These are phyloP conservation scores for Coemansia sp. DNA, from an alignment of 192 early-diverging fungal genomes.

Conservation along the genomic window DNA sequence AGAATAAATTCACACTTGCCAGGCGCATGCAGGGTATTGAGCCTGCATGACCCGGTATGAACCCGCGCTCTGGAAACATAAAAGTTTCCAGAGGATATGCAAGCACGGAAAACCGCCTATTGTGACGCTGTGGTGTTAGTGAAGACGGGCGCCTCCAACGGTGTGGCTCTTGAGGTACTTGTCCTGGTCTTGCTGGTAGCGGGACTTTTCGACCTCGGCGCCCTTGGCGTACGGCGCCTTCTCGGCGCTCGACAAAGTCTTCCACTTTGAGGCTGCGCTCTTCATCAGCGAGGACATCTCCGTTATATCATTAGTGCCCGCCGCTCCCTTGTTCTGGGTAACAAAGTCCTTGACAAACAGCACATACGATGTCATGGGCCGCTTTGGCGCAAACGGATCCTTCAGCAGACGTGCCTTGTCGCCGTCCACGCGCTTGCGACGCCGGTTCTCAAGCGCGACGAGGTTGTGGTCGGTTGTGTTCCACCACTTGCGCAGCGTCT, in stretches of 20 bases:
- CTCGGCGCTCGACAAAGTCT: constrained; percentile 22
- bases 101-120: neutral
- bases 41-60: neutral
- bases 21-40: no score
- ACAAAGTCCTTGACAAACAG: constrained; percentile 11
- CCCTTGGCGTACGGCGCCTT: constrained; percentile 27
- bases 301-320: neutral
- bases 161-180: constrained; percentile 24
- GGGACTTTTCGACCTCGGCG: constrained; percentile 5
- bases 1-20: no score
- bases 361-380: constrained; percentile 15
- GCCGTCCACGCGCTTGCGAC: constrained; percentile 21
- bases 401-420: constrained; percentile 19
- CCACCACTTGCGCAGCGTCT: constrained; percentile 40
- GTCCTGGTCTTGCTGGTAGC: constrained; percentile 23
- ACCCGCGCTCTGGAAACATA: neutral
- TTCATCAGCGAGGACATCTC: neutral
- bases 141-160: neutral
- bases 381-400: constrained; percentile 46
- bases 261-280: constrained; percentile 28
- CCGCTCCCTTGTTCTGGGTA: neutral
- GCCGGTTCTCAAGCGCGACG: constrained; percentile 43
- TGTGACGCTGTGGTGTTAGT: neutral
- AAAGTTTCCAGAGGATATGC: neutral
- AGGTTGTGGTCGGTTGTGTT: constrained; percentile 18